Base-by-base conservation (phyloP, 768 basidiomycete species). In the Lactarius hatsudake region DNA sequence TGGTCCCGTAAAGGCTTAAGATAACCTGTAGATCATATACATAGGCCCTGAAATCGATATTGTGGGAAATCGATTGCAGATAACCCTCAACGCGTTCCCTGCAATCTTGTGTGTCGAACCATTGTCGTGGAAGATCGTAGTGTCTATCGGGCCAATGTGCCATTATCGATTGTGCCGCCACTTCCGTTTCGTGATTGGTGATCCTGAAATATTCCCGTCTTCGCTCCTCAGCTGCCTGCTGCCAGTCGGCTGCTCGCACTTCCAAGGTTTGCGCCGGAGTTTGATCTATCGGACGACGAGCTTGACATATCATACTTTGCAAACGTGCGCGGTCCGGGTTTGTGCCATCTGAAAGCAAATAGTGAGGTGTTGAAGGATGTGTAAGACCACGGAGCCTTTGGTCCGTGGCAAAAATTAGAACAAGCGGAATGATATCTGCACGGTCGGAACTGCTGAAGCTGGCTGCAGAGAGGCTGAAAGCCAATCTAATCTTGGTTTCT, bases 391-490 rank as follows among this genome's bases (percentile, higher is more conserved):
- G 26, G 43, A 51, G 40, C n/a, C 63, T 57, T 30, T 1, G 7
- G 26, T 59, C 63, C 18, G 40, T 51, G 6, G 63, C 54, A 12
- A 59, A 53, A 2, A 40, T 48, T 3, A 59, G 13, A 6, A 64
- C 0, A 4, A 51, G 23, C 6, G 57, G 48, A 12, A 64, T 6
- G 20, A 64, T 20, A 9, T 59, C 26, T 1, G 57, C 38, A 20
- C 23, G 26, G 1, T 40, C 13, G 23, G 63, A 38, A 23, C 34
- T 6, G 48, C 58, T 30, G 34, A 38, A 64, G 10, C 42, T 42
- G 1, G 63, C 63, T 7, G 63, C 45, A 0, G 63, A 30, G 32
- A 64, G 63, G 26, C 57, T 45, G 58, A 64, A 64, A 2, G 58
- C 30, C 15, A 64, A 28, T 34, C 20, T 15, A 10, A 59, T 51